A percentile compares a stretch with the other conserved stretches of the same genome.
Conservation (phyloP, 2,329 filamentous ascomycete species). For the Nannizzia gypsea region DNA sequence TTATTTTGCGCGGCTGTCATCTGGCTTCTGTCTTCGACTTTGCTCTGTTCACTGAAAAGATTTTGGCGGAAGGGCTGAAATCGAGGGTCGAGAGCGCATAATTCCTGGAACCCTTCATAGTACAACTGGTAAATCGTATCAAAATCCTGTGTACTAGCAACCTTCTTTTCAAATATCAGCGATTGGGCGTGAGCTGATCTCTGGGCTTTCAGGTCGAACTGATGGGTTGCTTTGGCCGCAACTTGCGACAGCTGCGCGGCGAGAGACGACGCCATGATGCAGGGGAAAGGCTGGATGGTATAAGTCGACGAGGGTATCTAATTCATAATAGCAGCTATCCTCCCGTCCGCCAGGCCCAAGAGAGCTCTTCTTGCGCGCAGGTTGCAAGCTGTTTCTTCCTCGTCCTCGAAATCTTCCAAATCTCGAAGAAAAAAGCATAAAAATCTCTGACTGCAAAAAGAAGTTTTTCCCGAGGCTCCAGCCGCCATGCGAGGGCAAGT, state of each 20-base stretch:
- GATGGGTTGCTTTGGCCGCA: slow-evolving; percentile 76
- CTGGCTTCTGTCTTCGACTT: slow-evolving; percentile 72
- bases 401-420: neutral
- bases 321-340: neutral
- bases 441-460: slow-evolving; percentile 17
- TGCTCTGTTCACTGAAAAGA: slow-evolving; percentile 90
- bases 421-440: slow-evolving; percentile 9
- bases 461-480: slow-evolving; percentile 19
- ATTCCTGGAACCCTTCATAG: slow-evolving; percentile 76
- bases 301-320: slow-evolving; percentile 3
- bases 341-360: neutral
- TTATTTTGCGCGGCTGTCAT: slow-evolving; percentile 72
- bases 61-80: slow-evolving; percentile 64
- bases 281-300: neutral
- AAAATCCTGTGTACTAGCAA: slow-evolving; percentile 80
- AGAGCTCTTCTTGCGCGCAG: neutral
- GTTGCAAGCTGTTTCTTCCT: neutral
- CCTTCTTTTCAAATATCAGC: slow-evolving; percentile 76
- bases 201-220: slow-evolving; percentile 86
- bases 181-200: slow-evolving; percentile 88
- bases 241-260: slow-evolving; percentile 90
- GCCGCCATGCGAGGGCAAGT: slow-evolving; percentile 14
- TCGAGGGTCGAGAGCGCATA: slow-evolving; percentile 73
- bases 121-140: slow-evolving; percentile 81
- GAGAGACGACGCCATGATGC: slow-evolving; percentile 67